Evolutionary conservation across 2,329 filamentous ascomycete species (phyloP).

Genomic region (Rutstroemia sp.): DNA sequence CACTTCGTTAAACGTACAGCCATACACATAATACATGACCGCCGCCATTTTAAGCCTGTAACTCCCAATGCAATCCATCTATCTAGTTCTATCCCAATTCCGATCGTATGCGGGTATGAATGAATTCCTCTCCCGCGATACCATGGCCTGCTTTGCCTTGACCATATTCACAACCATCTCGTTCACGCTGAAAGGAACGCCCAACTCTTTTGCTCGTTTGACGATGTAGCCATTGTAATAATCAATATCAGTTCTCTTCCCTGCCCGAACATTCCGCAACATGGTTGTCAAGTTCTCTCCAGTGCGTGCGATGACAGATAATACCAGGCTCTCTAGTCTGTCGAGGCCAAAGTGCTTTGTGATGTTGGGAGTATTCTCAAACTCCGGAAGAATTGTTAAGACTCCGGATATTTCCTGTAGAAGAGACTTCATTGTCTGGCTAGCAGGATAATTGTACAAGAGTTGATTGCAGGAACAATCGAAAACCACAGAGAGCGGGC

Average conservation of each 20-base stretch:
- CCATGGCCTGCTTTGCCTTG: constrained; percentile 51
- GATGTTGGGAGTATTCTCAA: constrained; percentile 48
- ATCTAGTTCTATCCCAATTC: not conserved
- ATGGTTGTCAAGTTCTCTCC: constrained; percentile 50
- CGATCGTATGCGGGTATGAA: constrained; percentile 22
- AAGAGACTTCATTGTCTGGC: constrained; percentile 60
- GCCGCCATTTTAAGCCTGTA: not conserved
- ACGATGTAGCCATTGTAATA: constrained; percentile 88
- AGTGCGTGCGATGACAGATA: constrained; percentile 45
- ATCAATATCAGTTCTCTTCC: constrained; percentile 65
- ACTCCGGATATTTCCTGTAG: constrained; percentile 69
- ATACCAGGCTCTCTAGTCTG: constrained; percentile 54
- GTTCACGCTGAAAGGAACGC: constrained; percentile 66
- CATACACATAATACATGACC: not conserved
- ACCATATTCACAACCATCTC: constrained; percentile 66
- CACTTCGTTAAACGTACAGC: constrained; percentile 1
- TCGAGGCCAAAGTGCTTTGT: constrained; percentile 50
- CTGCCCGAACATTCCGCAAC: constrained; percentile 55
- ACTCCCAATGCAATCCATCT: not conserved
- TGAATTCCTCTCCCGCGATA: constrained; percentile 18
- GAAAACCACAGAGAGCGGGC: constrained; percentile 73
- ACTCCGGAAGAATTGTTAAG: constrained; percentile 66
- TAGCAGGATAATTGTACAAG: constrained; percentile 57
- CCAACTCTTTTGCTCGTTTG: constrained; percentile 60
- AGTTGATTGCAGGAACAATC: constrained; percentile 69